Evolutionary conservation across 257 asterid species (phyloP), one percentile per base, ranked within the genome.

Genomic region (Solanum tarijense): DNA sequence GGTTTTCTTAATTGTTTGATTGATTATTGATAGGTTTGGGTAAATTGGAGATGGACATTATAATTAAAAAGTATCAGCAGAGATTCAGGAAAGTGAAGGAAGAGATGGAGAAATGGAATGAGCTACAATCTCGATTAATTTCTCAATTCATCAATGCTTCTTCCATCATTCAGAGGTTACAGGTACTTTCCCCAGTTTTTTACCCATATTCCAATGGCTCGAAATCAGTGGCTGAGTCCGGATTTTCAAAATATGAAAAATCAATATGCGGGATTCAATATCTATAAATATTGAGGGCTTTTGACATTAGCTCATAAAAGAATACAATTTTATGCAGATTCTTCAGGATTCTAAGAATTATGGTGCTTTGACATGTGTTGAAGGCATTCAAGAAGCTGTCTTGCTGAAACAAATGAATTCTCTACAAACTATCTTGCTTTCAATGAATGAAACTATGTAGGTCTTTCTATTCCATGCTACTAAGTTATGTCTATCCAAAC

Each of bases 341-440:
- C 89, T 96, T 84, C 94, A 87, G 89, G 87, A 93, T 88, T 78
- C 88, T 6, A 89, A 84, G 46, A 94, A 94, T 86, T 95, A 90
- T 74, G 96, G 95, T 35, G 93, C 86, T 23, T 90, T 96, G 93
- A 88, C 65, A 88, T 92, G 94, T 83, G 88, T 94, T 71, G 92
- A 92, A 69, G 98, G 96, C 73, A 90, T 96, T 46, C 90, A 93
- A 87, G 87, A 88, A 89, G 94, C 89, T 48, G 91, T 96, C 23
- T 87, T 93, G 90, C 91, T 85, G 10, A 96, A 93, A 92, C 98
- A 96, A 89, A 90, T 93, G 94, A 94, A 94, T 48, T 96, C 98
- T 27, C 90, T 96, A 87, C 96, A 92, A 35, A 90, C 23, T 29
- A 90, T 92, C 85, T 21, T 93, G 82, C 41, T 91, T 87, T 90